Evolutionary conservation across 106 monocot genomes (phyloP), one percentile per base, ranked within the genome.

Genomic region (Narthecium ossifragum): DNA sequence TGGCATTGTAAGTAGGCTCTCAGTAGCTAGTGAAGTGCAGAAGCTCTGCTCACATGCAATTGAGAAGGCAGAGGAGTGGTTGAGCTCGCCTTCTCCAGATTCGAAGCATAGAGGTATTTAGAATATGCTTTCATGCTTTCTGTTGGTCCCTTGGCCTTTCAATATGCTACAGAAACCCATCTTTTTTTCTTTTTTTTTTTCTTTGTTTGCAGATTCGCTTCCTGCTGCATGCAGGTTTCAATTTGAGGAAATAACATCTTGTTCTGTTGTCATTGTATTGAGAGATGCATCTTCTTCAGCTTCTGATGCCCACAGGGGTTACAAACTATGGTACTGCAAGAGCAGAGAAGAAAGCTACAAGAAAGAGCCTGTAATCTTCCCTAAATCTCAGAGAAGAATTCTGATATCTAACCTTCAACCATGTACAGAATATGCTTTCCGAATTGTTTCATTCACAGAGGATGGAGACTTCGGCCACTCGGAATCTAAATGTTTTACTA

Each of bases 1-100:
- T 41, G 88, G 88, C 31, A 90, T 96, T 38, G 96, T 96, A 0
- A 90, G 90, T 60, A 63, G 96, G 75, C 84, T 96, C 34, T 83
- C 76, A 23, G 63, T 90, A 68, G 80, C 83, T 46, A 57, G 39
- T 63, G 78, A 96, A 41, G 78, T 96, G 63, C 96, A 90, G 46
- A 84, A 74, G 30, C 81, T 90, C 1, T 96, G 96, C 37, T 70
- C 32, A 50, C 58, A 73, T 64, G 96, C 78, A 55, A 64, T 84
- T 64, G 80, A 86, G 20, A 86, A 82, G 55, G 90, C 72, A 9
- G 81, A 90, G 48, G 59, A 75, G 28, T 85, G 64, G 74, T 32
- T 85, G 43, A 59, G 46, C 31, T 63, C 69, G n/a, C 29, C 53
- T 53, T 48, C 63, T 34, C 8, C 64, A 39, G 51, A 71, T 15